Conservation (phyloP, 768 basidiomycete species). For the Trametes maxima region DNA sequence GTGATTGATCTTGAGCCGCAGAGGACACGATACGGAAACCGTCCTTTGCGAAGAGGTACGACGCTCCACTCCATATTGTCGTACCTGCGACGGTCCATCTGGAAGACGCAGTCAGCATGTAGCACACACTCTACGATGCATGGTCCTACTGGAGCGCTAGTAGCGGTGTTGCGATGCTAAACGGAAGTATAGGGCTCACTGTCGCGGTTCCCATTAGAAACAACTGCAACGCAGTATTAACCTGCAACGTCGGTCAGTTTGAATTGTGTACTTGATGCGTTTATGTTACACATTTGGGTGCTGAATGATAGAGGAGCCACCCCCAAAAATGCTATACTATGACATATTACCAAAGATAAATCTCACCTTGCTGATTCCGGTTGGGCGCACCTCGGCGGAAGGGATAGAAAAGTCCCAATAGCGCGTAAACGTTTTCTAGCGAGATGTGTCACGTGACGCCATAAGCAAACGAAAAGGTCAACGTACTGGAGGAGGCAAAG, state of each 20-base stretch:
- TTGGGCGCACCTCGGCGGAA: constrained; percentile 93
- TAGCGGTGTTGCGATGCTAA: constrained; percentile 56
- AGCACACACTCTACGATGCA: background rate
- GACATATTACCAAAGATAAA: background rate
- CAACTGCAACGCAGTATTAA: constrained; percentile 92
- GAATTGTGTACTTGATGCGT: too few species aligned
- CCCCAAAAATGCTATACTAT: too few species aligned
- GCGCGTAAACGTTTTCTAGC: constrained; percentile 86
- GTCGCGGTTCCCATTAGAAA: constrained; percentile 90
- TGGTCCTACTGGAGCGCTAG: constrained; percentile 72
- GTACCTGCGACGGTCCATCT: constrained; percentile 90
- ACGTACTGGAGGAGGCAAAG: constrained; percentile 83
- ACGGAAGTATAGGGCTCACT: constrained; percentile 74
- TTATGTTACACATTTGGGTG: too few species aligned
- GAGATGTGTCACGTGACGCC: constrained; percentile 11
- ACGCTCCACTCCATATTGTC: constrained; percentile 89
- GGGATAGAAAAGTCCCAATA: constrained; percentile 98
- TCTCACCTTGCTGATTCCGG: constrained; percentile 85
- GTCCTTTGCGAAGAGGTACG: constrained; percentile 76
- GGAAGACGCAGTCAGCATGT: background rate
- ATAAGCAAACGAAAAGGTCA: background rate
- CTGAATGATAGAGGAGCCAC: too few species aligned
- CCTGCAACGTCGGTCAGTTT: constrained; percentile 44
- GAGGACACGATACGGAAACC: constrained; percentile 58
- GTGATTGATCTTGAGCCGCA: constrained; percentile 10